Percentiles rank a stretch among this genome's conserved stretches.
phyloP scores from a whole-genome alignment of 2,329 filamentous ascomycete species.

The Fusarium sp. region DNA sequence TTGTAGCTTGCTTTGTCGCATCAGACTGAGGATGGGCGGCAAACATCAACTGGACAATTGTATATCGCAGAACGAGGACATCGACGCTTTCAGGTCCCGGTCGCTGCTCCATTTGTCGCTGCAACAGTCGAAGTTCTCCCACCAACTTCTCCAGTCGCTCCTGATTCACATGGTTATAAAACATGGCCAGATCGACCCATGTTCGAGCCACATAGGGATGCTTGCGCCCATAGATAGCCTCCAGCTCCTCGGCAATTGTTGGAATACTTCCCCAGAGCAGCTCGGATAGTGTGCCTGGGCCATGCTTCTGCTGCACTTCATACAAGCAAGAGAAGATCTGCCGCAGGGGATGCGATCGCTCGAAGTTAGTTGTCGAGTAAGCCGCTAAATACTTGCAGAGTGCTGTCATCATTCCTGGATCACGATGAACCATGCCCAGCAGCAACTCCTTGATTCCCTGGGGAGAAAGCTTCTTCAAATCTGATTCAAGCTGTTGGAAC shows the following conservation, averaged over 20 bases:
- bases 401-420: slow-evolving; percentile 60
- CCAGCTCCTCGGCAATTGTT: slow-evolving; percentile 58
- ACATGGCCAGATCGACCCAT: slow-evolving; percentile 58
- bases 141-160: slow-evolving; percentile 55
- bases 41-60: slow-evolving; percentile 56
- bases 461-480: slow-evolving; percentile 58
- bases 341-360: slow-evolving; percentile 58
- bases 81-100: slow-evolving; percentile 52
- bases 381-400: slow-evolving; percentile 60
- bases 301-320: slow-evolving; percentile 61
- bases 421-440: slow-evolving; percentile 59
- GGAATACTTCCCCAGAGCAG: slow-evolving; percentile 58
- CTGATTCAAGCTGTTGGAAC: slow-evolving; percentile 58
- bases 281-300: slow-evolving; percentile 57
- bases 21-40: slow-evolving; percentile 52
- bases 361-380: slow-evolving; percentile 58
- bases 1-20: slow-evolving; percentile 52
- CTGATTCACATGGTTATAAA: slow-evolving; percentile 54
- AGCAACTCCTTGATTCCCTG: slow-evolving; percentile 59
- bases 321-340: slow-evolving; percentile 59
- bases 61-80: slow-evolving; percentile 56
- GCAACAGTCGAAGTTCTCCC: slow-evolving; percentile 53
- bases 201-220: slow-evolving; percentile 59
- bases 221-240: slow-evolving; percentile 58
- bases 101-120: slow-evolving; percentile 53